phyloP scores from a whole-genome alignment of 163 green algal species.

The Prototheca stagnorum region DNA sequence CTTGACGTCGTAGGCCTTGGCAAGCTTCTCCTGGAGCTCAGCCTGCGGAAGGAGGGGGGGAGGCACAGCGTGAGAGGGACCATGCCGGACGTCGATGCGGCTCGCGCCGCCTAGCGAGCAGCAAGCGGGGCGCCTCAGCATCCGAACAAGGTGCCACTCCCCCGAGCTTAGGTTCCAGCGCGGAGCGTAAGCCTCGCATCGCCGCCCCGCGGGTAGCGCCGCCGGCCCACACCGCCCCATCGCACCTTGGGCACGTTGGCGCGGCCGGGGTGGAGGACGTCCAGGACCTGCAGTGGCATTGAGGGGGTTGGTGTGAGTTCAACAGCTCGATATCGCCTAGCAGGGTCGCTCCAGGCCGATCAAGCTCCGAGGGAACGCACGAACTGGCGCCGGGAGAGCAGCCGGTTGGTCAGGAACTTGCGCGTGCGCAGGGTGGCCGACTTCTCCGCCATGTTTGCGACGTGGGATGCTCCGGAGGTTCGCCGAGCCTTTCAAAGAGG shows the following conservation, averaged over 20 bases:
- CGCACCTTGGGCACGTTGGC: constrained; percentile 91
- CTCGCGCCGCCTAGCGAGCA: not conserved
- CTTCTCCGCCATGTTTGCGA: too few species aligned
- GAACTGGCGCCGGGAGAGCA: constrained; percentile 85
- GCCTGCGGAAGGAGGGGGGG: constrained; percentile 26
- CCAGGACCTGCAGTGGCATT: constrained; percentile 86
- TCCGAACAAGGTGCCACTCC: not conserved
- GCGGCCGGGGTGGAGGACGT: constrained; percentile 92
- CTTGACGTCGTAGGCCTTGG: constrained; percentile 88
- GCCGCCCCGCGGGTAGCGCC: not conserved
- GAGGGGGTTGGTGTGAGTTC: too few species aligned
- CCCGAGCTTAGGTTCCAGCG: not conserved
- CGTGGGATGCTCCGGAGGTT: too few species aligned
- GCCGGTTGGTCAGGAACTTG: constrained; percentile 98
- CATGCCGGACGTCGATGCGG: not conserved
- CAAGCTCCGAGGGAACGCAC: too few species aligned
- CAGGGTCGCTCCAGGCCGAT: not conserved
- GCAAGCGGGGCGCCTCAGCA: not conserved
- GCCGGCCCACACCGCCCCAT: not conserved
- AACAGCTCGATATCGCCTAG: too few species aligned
- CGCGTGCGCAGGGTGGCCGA: constrained; percentile 85
- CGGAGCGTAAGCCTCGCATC: not conserved
- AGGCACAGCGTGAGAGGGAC: too few species aligned
- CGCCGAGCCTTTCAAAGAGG: too few species aligned
- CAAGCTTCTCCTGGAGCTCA: constrained; percentile 91